Evolutionary conservation across 2,329 filamentous ascomycete genomes (phyloP).

Genomic region (Hypoxylon sp.): DNA sequence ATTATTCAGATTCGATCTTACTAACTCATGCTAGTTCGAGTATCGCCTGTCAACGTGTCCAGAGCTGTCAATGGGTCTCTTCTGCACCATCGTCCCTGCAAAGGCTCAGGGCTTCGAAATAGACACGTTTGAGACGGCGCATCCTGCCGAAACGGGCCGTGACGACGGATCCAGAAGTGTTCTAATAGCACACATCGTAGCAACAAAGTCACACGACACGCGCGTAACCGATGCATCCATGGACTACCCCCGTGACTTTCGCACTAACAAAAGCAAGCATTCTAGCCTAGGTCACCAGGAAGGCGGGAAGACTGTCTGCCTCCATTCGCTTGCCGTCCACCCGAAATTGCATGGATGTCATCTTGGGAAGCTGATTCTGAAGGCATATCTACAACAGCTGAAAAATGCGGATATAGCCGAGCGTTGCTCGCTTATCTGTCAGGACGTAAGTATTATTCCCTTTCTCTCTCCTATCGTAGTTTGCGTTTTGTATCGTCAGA

Average conservation of each 20-base stretch:
- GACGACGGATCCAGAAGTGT: slow-evolving; percentile 69
- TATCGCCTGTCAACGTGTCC: slow-evolving; percentile 83
- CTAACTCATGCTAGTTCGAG: slow-evolving; percentile 68
- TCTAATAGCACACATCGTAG: slow-evolving; percentile 83
- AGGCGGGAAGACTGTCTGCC: slow-evolving; percentile 78
- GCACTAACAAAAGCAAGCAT: slow-evolving; percentile 61
- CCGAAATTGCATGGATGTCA: slow-evolving; percentile 82
- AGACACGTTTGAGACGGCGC: slow-evolving; percentile 68
- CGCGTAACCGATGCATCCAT: slow-evolving; percentile 83
- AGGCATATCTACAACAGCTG: slow-evolving; percentile 83
- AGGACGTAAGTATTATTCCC: slow-evolving; percentile 67
- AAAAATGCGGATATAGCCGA: slow-evolving; percentile 78
- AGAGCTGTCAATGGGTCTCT: slow-evolving; percentile 84
- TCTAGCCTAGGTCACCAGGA: slow-evolving; percentile 79
- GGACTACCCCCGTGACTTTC: slow-evolving; percentile 79
- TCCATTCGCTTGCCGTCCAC: slow-evolving; percentile 86
- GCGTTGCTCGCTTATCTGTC: slow-evolving; percentile 81
- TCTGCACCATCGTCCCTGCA: slow-evolving; percentile 72
- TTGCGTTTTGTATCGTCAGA: background rate
- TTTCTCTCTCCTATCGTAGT: background rate
- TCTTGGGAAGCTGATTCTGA: slow-evolving; percentile 80
- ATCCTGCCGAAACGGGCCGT: slow-evolving; percentile 72
- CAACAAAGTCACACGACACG: slow-evolving; percentile 75
- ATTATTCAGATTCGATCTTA: background rate
- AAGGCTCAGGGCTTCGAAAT: slow-evolving; percentile 64